A percentile compares a stretch with the other conserved stretches of the same genome.
phyloP scores from a whole-genome alignment of 2,329 filamentous ascomycete species.

The Aspergillus sp. region DNA sequence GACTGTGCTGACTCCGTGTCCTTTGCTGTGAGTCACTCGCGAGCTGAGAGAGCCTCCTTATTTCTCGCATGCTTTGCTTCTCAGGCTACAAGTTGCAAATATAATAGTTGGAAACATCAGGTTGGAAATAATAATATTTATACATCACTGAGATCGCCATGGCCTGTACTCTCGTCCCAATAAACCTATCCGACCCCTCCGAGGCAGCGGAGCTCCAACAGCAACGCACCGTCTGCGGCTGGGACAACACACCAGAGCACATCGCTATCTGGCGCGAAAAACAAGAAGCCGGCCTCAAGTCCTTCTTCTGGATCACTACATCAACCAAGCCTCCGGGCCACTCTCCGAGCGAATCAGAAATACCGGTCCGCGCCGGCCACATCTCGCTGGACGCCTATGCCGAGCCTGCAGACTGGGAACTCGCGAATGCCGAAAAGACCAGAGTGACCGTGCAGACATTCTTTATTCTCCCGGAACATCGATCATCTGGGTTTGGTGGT shows the following conservation, averaged over 20 bases:
- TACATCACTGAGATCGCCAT: neutral
- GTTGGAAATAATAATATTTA: no score
- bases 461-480: constrained; percentile 26
- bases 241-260: constrained; percentile 10
- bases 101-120: rapidly evolving
- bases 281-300: constrained; percentile 13
- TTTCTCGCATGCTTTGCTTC: no score
- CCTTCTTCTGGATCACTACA: constrained; percentile 21
- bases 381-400: constrained; percentile 28
- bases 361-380: constrained; percentile 22
- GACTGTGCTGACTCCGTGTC: no score
- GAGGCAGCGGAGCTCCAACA: constrained; percentile 14
- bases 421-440: constrained; percentile 18
- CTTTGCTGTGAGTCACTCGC: no score
- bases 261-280: constrained; percentile 14
- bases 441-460: constrained; percentile 24
- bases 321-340: neutral
- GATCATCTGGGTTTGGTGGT: constrained; percentile 17
- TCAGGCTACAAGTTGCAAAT: no score
- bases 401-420: constrained; percentile 7
- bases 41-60: no score
- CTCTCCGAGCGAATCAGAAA: neutral
- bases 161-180: constrained; percentile 15
- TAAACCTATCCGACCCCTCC: constrained; percentile 15
- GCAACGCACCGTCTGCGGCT: constrained; percentile 19